Evolutionary conservation across 192 early-diverging fungal genomes (phyloP), one percentile per base, ranked within the genome.

Genomic region (Helicostylum pulchrum): DNA sequence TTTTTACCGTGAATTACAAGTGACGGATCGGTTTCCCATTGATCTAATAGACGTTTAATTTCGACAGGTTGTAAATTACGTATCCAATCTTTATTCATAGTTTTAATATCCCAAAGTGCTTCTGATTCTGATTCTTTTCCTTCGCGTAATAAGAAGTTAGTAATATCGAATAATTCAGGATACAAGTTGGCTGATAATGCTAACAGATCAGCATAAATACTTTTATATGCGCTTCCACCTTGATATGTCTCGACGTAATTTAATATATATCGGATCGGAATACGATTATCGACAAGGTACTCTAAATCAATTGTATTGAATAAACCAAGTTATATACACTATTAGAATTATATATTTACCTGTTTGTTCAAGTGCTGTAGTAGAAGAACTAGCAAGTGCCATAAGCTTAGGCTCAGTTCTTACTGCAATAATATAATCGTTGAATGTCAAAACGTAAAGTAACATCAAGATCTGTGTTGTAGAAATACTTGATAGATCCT

Each of bases 121-220:
- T 45, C 20, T 6, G 39, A 59, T 48, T 14, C 34, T 6, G 32
- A 54, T 43, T 61, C 62, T 31, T 53, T 54, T 3, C 46, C 74
- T 62, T 76, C 70, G 15, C 61, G 49, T 2, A 57, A 45, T 4
- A 76, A n/a, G 10, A 76, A 68, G 46, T 62, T 72, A 10, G 39
- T 56, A 49, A 78, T 61, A 36, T 78, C 73, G 23, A 78, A 75
- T 12, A 75, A 54, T 30, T 78, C 73, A 9, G 77, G 77, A 50
- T 64, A 78, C 30, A 67, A 48, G 23, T 59, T 65, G 34, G 77
- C 73, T 8, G 66, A 55, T 4, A 75, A 62, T 17, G 47, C 51
- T 4, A 75, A 31, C 21, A 78, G 46, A 52, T 78, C 77, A 45
- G 77, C 69, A 57, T 78, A 78, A 15, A 78, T 66, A 12, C 49